A percentile compares a stretch with the other conserved stretches of the same genome.
phyloP scores from a whole-genome alignment of 1,284 basidiomycete genomes.

The Chiua sp. region DNA sequence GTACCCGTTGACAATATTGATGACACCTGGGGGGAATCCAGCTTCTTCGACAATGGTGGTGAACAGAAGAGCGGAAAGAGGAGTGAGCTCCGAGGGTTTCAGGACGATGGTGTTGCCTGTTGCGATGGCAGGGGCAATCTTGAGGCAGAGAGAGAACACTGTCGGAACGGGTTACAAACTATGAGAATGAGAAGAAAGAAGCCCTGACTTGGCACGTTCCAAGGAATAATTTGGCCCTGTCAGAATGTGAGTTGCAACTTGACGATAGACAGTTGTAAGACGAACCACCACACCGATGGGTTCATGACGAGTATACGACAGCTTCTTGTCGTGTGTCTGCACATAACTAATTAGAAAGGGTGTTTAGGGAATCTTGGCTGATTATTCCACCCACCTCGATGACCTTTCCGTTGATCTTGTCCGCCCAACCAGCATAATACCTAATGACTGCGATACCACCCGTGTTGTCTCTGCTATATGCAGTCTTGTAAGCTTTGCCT shows the following conservation, averaged over 20 bases:
- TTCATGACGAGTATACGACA: slow-evolving; percentile 88
- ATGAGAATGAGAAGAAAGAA: neutral
- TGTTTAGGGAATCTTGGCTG: neutral
- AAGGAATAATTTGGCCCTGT: slow-evolving; percentile 81
- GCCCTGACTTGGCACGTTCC: slow-evolving; percentile 66
- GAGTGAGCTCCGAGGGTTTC: slow-evolving; percentile 93
- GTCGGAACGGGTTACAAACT: neutral
- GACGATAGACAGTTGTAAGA: too few species aligned
- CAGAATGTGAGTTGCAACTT: too few species aligned
- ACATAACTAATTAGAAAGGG: too few species aligned
- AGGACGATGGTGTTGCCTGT: slow-evolving; percentile 72
- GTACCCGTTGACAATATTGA: slow-evolving; percentile 73
- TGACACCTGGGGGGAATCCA: slow-evolving; percentile 72
- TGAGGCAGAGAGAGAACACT: slow-evolving; percentile 83
- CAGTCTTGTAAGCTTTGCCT: slow-evolving; percentile 57
- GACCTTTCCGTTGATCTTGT: slow-evolving; percentile 86
- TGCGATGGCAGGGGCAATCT: slow-evolving; percentile 72
- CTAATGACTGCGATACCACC: slow-evolving; percentile 74
- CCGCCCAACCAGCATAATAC: slow-evolving; percentile 82
- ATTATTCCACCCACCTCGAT: slow-evolving; percentile 57
- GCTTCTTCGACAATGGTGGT: slow-evolving; percentile 54
- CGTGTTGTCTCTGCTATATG: slow-evolving; percentile 55
- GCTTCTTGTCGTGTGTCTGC: slow-evolving; percentile 69
- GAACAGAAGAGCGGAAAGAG: slow-evolving; percentile 76
- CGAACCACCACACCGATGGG: slow-evolving; percentile 84